These are phyloP conservation scores for Cylindrodendrum hubeiense DNA, from an alignment of 2,329 filamentous ascomycete species.

Conservation along the genomic window DNA sequence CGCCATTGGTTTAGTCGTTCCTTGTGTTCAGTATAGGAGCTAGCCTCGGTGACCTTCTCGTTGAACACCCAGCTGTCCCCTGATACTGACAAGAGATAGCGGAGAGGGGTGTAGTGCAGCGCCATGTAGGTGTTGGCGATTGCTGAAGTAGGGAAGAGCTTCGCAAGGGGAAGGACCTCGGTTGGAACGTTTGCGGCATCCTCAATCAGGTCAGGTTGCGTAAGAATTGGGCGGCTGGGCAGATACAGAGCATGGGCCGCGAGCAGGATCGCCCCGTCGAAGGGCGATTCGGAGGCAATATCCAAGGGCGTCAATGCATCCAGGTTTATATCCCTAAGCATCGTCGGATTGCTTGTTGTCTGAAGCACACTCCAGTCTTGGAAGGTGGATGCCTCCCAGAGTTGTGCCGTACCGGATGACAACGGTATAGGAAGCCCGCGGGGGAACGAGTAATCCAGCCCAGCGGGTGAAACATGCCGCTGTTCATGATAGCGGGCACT, in stretches of 20 bases:
- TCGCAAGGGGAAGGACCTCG: slow-evolving; percentile 47
- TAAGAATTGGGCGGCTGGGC: slow-evolving; percentile 47
- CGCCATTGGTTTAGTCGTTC: slow-evolving; percentile 60
- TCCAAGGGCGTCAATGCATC: slow-evolving; percentile 52
- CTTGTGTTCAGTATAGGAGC: slow-evolving; percentile 61
- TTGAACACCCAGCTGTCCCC: slow-evolving; percentile 71
- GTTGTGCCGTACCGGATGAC: slow-evolving; percentile 55
- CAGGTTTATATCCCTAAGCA: slow-evolving; percentile 46
- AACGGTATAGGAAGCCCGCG: slow-evolving; percentile 59
- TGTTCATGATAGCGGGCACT: slow-evolving; percentile 68
- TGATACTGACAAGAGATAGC: slow-evolving; percentile 67
- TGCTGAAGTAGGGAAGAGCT: slow-evolving; percentile 59
- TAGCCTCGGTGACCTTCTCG: slow-evolving; percentile 61
- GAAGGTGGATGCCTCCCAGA: slow-evolving; percentile 63
- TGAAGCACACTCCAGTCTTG: slow-evolving; percentile 59
- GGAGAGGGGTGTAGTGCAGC: slow-evolving; percentile 69
- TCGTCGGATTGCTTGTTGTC: slow-evolving; percentile 39
- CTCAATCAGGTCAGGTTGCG: slow-evolving; percentile 43
- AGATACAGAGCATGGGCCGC: slow-evolving; percentile 54
- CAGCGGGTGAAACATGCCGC: slow-evolving; percentile 48
- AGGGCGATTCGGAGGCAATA: slow-evolving; percentile 49
- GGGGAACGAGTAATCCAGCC: slow-evolving; percentile 52
- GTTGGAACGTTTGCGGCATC: slow-evolving; percentile 40
- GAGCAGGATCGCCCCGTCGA: slow-evolving; percentile 58
- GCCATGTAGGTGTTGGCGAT: slow-evolving; percentile 68